phyloP scores from a whole-genome alignment of 805 yeast genomes.

The Yarrowia divulgata region DNA sequence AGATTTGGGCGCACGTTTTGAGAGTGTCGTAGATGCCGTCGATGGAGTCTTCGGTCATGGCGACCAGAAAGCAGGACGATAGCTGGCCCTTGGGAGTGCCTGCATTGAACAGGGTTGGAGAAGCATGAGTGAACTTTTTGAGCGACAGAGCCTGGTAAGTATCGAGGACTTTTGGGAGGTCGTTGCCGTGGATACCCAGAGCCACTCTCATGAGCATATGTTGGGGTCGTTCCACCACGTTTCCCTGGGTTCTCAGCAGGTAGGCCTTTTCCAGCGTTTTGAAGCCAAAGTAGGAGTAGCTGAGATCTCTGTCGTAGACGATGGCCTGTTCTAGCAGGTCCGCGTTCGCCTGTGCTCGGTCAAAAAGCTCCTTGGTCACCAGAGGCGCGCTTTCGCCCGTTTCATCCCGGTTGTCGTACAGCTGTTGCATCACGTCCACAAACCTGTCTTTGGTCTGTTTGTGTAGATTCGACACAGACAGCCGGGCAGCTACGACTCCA shows the following conservation, averaged over 20 bases:
- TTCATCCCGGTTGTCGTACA: conserved; percentile 73
- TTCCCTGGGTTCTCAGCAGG: conserved; percentile 63
- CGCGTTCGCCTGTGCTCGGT: conserved; percentile 63
- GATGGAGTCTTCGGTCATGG: conserved; percentile 89
- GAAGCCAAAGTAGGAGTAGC: conserved; percentile 82
- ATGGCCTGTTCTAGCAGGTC: conserved; percentile 71
- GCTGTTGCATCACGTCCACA: conserved; percentile 69
- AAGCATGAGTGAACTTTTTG: conserved; percentile 86
- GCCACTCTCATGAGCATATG: conserved; percentile 87
- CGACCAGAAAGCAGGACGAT: conserved; percentile 88
- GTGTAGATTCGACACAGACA: conserved; percentile 86
- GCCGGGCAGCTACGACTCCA: conserved; percentile 81
- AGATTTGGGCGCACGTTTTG: conserved; percentile 83
- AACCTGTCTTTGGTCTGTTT: conserved; percentile 84
- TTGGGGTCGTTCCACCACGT: conserved; percentile 84
- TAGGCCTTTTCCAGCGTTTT: conserved; percentile 85
- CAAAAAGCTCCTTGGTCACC: conserved; percentile 66
- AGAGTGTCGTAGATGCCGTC: conserved; percentile 91
- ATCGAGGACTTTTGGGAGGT: conserved; percentile 67
- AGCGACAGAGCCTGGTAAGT: conserved; percentile 85
- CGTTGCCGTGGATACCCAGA: conserved; percentile 78
- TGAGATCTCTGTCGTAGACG: conserved; percentile 71
- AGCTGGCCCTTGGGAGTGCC: conserved; percentile 81
- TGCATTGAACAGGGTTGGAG: conserved; percentile 91
- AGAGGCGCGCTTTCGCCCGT: conserved; percentile 66